These are phyloP conservation scores for Phylloporus arenicola DNA, from an alignment of 768 basidiomycete species.

Conservation along the genomic window DNA sequence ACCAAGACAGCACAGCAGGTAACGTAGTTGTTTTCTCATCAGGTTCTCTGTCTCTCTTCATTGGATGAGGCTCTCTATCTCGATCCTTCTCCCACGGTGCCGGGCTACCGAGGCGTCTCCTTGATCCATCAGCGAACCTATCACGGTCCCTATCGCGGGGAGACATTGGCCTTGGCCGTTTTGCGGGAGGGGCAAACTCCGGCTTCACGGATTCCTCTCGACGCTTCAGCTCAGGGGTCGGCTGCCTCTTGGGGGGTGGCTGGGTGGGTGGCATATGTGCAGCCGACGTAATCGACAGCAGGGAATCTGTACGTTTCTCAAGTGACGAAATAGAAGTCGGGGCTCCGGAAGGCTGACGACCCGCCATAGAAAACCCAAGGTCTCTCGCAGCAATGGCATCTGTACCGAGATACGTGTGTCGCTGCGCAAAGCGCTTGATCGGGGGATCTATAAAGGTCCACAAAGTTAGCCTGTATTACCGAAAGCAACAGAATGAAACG, in stretches of 20 bases:
- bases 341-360: constrained; percentile 21
- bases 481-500: constrained; percentile 16
- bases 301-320: constrained; percentile 34
- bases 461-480: neutral
- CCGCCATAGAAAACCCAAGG: constrained; percentile 67
- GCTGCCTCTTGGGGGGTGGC: constrained; percentile 26
- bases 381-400: constrained; percentile 89
- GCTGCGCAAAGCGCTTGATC: constrained; percentile 86
- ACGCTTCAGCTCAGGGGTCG: constrained; percentile 34
- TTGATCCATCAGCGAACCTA: constrained; percentile 33
- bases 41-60: constrained; percentile 34
- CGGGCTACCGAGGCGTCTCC: constrained; percentile 40
- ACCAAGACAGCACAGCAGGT: constrained; percentile 69
- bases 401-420: constrained; percentile 64
- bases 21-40: constrained; percentile 49
- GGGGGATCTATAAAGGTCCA: constrained; percentile 59
- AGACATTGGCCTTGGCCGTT: constrained; percentile 43
- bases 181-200: constrained; percentile 36
- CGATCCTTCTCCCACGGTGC: constrained; percentile 41
- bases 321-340: constrained; percentile 19
- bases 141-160: constrained; percentile 50
- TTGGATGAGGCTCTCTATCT: constrained; percentile 37
- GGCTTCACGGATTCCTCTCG: constrained; percentile 39
- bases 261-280: constrained; percentile 22
- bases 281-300: constrained; percentile 29